Percentiles rank a stretch among this genome's conserved stretches.
Conservation (phyloP, 2,329 filamentous ascomycete species). For the Fusarium begoniae region DNA sequence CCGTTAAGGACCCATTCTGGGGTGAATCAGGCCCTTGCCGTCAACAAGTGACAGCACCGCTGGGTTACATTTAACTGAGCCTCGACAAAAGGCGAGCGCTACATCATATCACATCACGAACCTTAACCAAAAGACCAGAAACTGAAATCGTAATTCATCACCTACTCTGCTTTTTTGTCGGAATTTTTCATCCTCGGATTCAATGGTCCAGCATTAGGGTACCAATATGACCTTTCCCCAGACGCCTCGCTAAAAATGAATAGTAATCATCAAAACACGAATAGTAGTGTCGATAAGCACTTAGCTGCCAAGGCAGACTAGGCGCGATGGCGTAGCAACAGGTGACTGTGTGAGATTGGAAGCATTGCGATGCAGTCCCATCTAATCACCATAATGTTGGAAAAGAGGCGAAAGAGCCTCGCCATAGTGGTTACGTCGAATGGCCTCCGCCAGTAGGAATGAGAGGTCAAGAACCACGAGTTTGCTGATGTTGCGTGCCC, state of each 20-base stretch:
- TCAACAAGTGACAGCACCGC: constrained; percentile 78
- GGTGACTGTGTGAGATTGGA: constrained; percentile 8
- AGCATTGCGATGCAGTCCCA: constrained; percentile 3
- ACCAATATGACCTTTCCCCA: constrained; percentile 39
- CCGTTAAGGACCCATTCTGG: constrained; percentile 80
- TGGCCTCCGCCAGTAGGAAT: constrained; percentile 87
- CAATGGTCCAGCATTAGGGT: constrained; percentile 22
- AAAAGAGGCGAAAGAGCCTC: constrained; percentile 80
- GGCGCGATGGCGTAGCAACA: constrained; percentile 12
- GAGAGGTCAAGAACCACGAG: constrained; percentile 90
- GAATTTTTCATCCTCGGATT: constrained; percentile 18
- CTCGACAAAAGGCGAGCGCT: background rate
- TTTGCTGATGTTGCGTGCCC: constrained; percentile 77
- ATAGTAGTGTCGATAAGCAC: constrained; percentile 28
- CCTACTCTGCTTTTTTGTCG: constrained; percentile 38
- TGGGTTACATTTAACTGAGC: constrained; percentile 55
- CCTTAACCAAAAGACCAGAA: constrained; percentile 22
- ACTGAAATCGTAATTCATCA: constrained; percentile 39
- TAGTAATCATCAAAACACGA: constrained; percentile 27
- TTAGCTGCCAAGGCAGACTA: constrained; percentile 4
- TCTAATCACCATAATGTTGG: constrained; percentile 69
- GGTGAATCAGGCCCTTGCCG: constrained; percentile 75
- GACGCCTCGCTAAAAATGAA: constrained; percentile 50
- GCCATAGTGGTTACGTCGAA: constrained; percentile 95
- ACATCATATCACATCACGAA: constrained; percentile 13